Base-by-base conservation (phyloP, 2,329 filamentous ascomycete genomes). In the Penicillium sp. region DNA sequence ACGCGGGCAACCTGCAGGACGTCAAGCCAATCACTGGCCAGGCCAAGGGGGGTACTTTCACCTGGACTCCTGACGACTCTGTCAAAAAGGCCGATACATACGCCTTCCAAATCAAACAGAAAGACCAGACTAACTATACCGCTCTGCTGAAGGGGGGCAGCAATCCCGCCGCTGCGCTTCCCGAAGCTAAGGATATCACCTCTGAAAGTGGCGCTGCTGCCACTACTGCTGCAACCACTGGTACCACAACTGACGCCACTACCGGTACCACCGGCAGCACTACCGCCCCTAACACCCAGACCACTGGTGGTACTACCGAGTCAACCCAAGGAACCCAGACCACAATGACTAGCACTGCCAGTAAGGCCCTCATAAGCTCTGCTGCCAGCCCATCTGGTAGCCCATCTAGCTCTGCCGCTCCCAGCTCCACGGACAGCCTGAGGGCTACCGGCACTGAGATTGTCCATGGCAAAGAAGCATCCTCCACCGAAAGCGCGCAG, bases 71-170 rank as follows among this genome's bases (percentile, higher is more conserved):
- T 6, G 67, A 71, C 38, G 67, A 64, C 25, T 68, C 64, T 38
- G 72, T 85, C 29, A 62, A 68, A 42, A 68, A 76, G 58, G 78
- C 71, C 53, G 56, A 68, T 37, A 74, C 83, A 72, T 86, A 86
- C 65, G 83, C 84, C 52, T 78, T 86, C 55, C 71, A 84, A 68
- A 84, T 87, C 71, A 67, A 64, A 15, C 83, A 85, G 66, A 79
- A 75, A 55, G 71, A 66, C 39, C 57, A 70, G 45, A 65, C 74
- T 68, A 86, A 86, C 74, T 86, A 84, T 74, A 81, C 78, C 44
- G 80, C 77, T 42, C 77, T 76, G 31, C 76, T 86, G 67, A 64
- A 66, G 32, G 66, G 83, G 44, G 68, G 71, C 35, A 76, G 69
- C 39, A 61, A 65, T 53, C 61, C 52, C 23, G 13, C 7, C 1